These are phyloP conservation scores for Beauveria sp. DNA, from an alignment of 2,329 filamentous ascomycete species.

Conservation along the genomic window DNA sequence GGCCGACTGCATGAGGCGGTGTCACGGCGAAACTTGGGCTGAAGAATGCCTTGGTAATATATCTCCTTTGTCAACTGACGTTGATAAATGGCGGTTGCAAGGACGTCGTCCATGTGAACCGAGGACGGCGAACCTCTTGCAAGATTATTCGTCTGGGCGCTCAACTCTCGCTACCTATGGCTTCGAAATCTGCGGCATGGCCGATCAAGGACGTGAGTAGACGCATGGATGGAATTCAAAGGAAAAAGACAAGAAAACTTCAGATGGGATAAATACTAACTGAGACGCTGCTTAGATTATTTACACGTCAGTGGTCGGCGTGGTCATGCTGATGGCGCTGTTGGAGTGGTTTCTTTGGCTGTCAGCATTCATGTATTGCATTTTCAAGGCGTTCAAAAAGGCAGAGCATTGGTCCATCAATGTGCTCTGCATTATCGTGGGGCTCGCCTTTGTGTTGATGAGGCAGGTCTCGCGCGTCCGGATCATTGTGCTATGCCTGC, in stretches of 20 bases:
- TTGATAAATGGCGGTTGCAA: constrained; percentile 2
- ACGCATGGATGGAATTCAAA: neutral
- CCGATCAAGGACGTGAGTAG: constrained; percentile 36
- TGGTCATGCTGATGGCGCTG: constrained; percentile 74
- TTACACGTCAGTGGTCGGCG: constrained; percentile 72
- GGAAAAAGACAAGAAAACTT: neutral
- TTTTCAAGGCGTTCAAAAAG: constrained; percentile 81
- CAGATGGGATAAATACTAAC: neutral
- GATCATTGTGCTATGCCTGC: neutral
- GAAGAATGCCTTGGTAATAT: neutral
- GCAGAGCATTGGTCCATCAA: constrained; percentile 81
- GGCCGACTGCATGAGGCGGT: neutral
- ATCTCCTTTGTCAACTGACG: neutral
- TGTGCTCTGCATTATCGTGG: constrained; percentile 68
- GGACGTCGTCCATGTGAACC: neutral
- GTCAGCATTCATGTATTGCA: constrained; percentile 85
- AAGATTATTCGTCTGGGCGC: neutral
- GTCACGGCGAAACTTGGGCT: neutral
- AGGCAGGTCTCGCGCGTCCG: constrained; percentile 45
- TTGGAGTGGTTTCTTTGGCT: constrained; percentile 95
- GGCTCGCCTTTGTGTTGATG: constrained; percentile 63
- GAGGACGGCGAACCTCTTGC: neutral
- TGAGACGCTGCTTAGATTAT: constrained; percentile 57
- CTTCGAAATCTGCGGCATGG: constrained; percentile 28
- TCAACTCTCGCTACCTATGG: neutral